These are phyloP conservation scores for Leccinellum rugosiceps DNA, from an alignment of 768 basidiomycete species.

Conservation along the genomic window DNA sequence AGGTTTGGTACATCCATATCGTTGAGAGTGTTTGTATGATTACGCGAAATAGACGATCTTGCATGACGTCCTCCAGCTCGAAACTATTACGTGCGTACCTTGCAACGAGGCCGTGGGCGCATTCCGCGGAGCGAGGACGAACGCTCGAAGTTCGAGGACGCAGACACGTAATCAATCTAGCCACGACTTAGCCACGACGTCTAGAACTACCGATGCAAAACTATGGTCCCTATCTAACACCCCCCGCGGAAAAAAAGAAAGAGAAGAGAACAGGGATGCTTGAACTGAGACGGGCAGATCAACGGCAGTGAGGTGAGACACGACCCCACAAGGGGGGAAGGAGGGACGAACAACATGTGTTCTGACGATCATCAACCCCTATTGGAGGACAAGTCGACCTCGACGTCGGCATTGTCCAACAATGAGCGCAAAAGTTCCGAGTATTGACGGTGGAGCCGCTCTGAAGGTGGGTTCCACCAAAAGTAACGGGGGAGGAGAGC, in stretches of 20 bases:
- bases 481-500: background rate
- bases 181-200: background rate
- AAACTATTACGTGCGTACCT: background rate
- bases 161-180: background rate
- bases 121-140: background rate
- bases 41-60: background rate
- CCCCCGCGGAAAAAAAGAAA: background rate
- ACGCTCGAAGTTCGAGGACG: background rate
- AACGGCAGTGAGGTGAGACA: background rate
- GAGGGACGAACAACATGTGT: too few species aligned
- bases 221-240: background rate
- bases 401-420: constrained; percentile 50
- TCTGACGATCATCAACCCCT: background rate
- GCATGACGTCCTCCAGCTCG: background rate
- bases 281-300: background rate
- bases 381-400: constrained; percentile 17
- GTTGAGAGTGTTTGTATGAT: background rate
- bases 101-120: background rate
- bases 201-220: background rate
- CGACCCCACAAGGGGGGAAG: background rate
- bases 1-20: background rate
- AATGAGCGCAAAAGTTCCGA: constrained; percentile 55
- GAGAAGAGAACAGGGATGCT: background rate
- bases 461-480: constrained; percentile 31
- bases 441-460: constrained; percentile 57